Base-by-base conservation (phyloP, 2,329 filamentous ascomycete species). In the Emericellopsis atlantica region DNA sequence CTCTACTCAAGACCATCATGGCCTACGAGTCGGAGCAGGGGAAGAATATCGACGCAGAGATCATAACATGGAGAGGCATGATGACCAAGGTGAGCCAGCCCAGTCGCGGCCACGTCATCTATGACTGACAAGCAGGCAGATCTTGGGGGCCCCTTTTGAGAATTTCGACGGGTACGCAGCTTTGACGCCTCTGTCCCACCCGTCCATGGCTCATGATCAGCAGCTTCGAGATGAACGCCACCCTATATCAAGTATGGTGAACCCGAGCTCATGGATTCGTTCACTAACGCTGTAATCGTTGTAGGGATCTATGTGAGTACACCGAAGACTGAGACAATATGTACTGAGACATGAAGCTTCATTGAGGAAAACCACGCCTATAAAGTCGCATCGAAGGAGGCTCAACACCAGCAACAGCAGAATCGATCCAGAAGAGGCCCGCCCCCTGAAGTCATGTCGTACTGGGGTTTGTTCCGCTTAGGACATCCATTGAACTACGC, bases 31-130 rank as follows among this genome's bases (percentile, higher is more conserved):
- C 79, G 56, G 69, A 78, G 48, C 76, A 72, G 1, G 73, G 75
- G 3, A 70, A 75, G 52, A 80, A 73, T 54, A 79, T 81, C 26
- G 79, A 88, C 45, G 81, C 83, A 2, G 79, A 94, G 51, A 58
- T 96, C 36, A 72, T 96, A 40, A 96, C 90, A 2, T 98, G 90
- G 90, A 72, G 92, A 53, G 92, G 92, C 32, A 95, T 96, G 87
- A 89, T 98, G 81, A 96, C 92, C 46, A 98, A 95, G 72, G 87
- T 89, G 15, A 24, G 39, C 18, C 16, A 12, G n/a, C 22, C 10
- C 26, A 31, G 11, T 29, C 5, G 11, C 9, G 31, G n/a, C 21
- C 32, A 5, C n/a, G 15, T n/a, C 16, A 18, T 33, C n/a, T 6
- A 29, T 12, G 9, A 29, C 45, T 51, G 37, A 50, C 35, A 15